A percentile compares a stretch with the other conserved stretches of the same genome.
phyloP scores from a whole-genome alignment of 108 stramenopile species.

The Stephanodiscus minutulus region DNA sequence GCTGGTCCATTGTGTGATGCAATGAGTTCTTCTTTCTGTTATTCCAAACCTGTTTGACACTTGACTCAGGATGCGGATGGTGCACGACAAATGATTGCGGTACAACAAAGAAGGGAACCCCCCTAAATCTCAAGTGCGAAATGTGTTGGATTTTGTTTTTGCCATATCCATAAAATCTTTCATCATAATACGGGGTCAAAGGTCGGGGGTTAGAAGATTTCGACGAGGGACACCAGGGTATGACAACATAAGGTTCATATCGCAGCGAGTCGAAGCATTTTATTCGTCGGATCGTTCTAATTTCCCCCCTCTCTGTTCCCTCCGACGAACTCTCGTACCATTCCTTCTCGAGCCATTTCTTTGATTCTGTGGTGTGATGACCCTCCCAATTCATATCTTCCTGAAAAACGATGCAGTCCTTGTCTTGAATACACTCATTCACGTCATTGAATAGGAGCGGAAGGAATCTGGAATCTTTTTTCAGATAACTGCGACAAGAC shows the following conservation, averaged over 20 bases:
- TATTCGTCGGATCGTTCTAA: slow-evolving; percentile 47
- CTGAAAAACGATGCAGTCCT: slow-evolving; percentile 77
- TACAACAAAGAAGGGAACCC: slow-evolving; percentile 64
- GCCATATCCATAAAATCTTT: slow-evolving; percentile 87
- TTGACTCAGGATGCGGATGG: slow-evolving; percentile 82
- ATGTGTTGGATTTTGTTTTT: slow-evolving; percentile 91
- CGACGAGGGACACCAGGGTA: slow-evolving; percentile 71
- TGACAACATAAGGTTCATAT: slow-evolving; percentile 90
- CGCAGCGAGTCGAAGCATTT: slow-evolving; percentile 78
- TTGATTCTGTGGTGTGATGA: slow-evolving; percentile 75
- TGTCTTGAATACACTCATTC: slow-evolving; percentile 55
- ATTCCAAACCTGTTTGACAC: slow-evolving; percentile 75
- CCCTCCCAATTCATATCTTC: slow-evolving; percentile 79
- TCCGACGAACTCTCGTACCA: slow-evolving; percentile 61
- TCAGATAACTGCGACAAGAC: slow-evolving; percentile 47
- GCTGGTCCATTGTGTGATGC: slow-evolving; percentile 72
- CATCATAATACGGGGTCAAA: slow-evolving; percentile 81
- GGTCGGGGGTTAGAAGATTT: slow-evolving; percentile 22
- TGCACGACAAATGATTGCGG: slow-evolving; percentile 79
- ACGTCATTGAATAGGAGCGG: slow-evolving; percentile 70
- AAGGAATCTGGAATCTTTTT: slow-evolving; percentile 60
- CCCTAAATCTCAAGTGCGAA: slow-evolving; percentile 67
- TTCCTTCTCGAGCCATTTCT: slow-evolving; percentile 62
- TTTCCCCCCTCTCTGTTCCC: slow-evolving; percentile 5
- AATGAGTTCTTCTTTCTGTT: slow-evolving; percentile 53